Evolutionary conservation across 169 alveolate species (phyloP), one percentile per base, ranked within the genome.

Genomic region (Theileria sp.): DNA sequence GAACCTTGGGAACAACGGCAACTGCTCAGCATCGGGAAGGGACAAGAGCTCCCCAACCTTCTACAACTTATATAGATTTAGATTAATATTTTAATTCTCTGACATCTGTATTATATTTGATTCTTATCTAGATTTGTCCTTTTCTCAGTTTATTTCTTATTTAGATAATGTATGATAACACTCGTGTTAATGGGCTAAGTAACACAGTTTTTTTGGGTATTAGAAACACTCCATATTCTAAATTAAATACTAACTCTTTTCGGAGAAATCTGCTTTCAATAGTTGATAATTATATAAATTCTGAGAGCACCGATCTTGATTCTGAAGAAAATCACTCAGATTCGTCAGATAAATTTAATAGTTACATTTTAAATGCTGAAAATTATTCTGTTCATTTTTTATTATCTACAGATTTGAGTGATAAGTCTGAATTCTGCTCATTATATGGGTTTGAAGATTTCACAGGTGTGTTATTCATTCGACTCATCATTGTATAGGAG

Each of bases 361-460:
- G 28, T 17, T 3, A 56, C 19, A 44, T 32, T 34, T 73, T 49
- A 36, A 69, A 61, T 4, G 89, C 76, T 2, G 49, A 44, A 54
- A 58, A 23, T 15, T 83, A 83, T 71, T 34, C 67, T 3, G 86
- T 83, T 60, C 89, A 83, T 77, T 83, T 83, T 58, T 61, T 75
- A 4, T 58, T 79, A 21, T 58, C 65, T 15, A 12, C 44, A 19
- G 15, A 19, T 12, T 51, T 12, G 15, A n/a, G 4, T 13, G 28
- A 19, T 10, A 50, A 32, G 2, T 38, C 72, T 8, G 64, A 62
- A 15, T 49, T 21, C 67, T 81, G 86, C 34, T 15, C 28, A 7
- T 65, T 83, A 36, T 83, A 83, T 77, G 80, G 80, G 0, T 83
- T 83, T 66, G 82, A 83, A 15, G 89, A 80, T 38, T 83, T 83